phyloP scores from a whole-genome alignment of 2,329 filamentous ascomycete genomes.

The Stachybotrys chlorohalonatus region DNA sequence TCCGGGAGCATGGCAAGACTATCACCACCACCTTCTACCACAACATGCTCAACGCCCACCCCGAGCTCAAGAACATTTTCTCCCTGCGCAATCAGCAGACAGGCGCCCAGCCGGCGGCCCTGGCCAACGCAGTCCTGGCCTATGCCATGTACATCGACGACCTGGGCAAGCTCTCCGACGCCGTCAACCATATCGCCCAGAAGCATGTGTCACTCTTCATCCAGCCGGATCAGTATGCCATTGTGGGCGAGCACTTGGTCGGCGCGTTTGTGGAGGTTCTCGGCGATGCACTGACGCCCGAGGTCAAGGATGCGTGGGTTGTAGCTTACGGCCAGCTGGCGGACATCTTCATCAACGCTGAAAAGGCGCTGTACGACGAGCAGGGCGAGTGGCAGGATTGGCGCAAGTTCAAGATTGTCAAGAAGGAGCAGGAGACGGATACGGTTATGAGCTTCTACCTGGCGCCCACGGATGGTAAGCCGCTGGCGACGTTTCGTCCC shows the following conservation, averaged over 20 bases:
- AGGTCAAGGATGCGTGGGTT: conserved; percentile 62
- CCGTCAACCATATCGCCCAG: conserved; percentile 61
- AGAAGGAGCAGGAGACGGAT: conserved; percentile 51
- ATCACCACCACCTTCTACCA: conserved; percentile 69
- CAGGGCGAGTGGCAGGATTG: conserved; percentile 35
- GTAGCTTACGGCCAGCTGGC: conserved; percentile 65
- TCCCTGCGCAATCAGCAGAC: conserved; percentile 60
- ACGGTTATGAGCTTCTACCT: conserved; percentile 63
- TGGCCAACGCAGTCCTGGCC: conserved; percentile 60
- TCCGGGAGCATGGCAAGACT: conserved; percentile 56
- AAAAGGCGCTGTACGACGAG: conserved; percentile 50
- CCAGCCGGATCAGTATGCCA: conserved; percentile 57
- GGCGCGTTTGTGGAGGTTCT: conserved; percentile 59
- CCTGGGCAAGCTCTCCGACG: conserved; percentile 46
- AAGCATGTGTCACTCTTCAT: conserved; percentile 69
- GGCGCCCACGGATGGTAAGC: conserved; percentile 44
- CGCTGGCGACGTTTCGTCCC: conserved; percentile 53
- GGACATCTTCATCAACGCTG: conserved; percentile 58
- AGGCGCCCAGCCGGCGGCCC: conserved; percentile 59
- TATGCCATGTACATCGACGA: conserved; percentile 69
- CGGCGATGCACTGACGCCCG: conserved; percentile 55
- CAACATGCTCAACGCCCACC: conserved; percentile 55
- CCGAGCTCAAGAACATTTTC: conserved; percentile 61
- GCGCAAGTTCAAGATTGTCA: conserved; percentile 45
- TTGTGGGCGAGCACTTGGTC: conserved; percentile 61